Percentiles rank a stretch among this genome's conserved stretches.
phyloP scores from a whole-genome alignment of 169 alveolate species.

The Eimeria acervulina region DNA sequence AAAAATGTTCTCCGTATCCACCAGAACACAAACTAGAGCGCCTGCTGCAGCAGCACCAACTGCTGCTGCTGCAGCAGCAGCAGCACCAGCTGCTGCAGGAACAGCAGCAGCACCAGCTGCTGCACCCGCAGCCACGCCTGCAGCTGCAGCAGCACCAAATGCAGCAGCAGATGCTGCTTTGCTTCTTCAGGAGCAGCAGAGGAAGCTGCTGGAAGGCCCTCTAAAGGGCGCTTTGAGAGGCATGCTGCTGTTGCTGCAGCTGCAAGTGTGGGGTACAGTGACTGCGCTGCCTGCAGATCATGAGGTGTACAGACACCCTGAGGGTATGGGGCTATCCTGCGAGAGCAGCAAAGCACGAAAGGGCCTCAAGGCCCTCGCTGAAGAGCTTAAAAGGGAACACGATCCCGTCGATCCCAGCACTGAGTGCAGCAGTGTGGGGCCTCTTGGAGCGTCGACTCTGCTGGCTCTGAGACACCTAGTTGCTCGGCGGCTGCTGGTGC shows the following conservation, averaged over 20 bases:
- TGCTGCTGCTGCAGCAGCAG: too few species aligned
- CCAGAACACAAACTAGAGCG: not conserved
- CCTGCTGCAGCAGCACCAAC: too few species aligned
- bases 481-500: not conserved
- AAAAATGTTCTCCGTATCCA: slow-evolving; percentile 78
- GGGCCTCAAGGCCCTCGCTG: not conserved
- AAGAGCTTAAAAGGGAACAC: not conserved
- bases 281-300: not conserved
- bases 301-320: not conserved
- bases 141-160: too few species aligned
- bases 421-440: not conserved
- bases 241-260: slow-evolving; percentile 35
- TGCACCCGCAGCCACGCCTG: not conserved
- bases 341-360: not conserved
- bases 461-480: slow-evolving; percentile 6
- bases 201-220: slow-evolving; percentile 8
- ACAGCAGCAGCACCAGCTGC: not conserved
- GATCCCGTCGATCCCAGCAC: not conserved
- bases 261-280: not conserved
- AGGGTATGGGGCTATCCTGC: not conserved
- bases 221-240: not conserved
- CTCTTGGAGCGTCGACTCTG: not conserved
- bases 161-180: not conserved
- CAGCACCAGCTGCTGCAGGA: not conserved
- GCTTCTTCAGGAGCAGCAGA: not conserved